Conservation (phyloP, 1,284 basidiomycete species). For the Phellinidium pouzarii region DNA sequence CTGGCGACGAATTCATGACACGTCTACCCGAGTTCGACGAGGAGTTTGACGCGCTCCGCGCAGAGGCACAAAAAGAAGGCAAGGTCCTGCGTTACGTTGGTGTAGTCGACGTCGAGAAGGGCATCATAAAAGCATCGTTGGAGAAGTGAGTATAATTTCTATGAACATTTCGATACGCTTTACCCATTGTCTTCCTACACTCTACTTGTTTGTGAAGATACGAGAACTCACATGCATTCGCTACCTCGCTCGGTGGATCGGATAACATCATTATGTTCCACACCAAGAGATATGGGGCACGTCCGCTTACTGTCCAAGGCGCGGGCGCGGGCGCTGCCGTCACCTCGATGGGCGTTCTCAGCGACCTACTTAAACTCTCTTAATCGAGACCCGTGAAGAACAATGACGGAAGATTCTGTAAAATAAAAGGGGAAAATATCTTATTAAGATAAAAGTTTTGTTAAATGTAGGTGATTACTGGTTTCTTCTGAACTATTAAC, state of each 20-base stretch:
- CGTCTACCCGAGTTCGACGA: slow-evolving; percentile 82
- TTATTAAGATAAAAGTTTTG: too few relatives aligned
- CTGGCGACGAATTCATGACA: slow-evolving; percentile 78
- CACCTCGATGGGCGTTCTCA: slow-evolving; percentile 95
- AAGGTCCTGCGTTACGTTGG: slow-evolving; percentile 92
- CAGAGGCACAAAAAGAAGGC: slow-evolving; percentile 70
- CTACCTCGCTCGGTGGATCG: slow-evolving; percentile 89
- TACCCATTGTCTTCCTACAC: slow-evolving; percentile 8
- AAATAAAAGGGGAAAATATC: too few relatives aligned
- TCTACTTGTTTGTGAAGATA: slow-evolving; percentile 49
- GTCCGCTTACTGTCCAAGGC: slow-evolving; percentile 90
- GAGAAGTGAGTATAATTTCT: slow-evolving; percentile 54
- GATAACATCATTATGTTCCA: slow-evolving; percentile 99
- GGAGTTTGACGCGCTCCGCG: slow-evolving; percentile 71
- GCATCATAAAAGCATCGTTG: slow-evolving; percentile 79
- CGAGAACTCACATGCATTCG: slow-evolving; percentile 85
- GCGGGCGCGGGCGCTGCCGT: slow-evolving; percentile 95
- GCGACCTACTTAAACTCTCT: slow-evolving; percentile 66
- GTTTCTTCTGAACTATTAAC: too few relatives aligned
- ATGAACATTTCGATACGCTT: background rate
- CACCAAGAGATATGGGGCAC: slow-evolving; percentile 79
- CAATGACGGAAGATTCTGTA: too few relatives aligned
- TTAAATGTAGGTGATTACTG: too few relatives aligned
- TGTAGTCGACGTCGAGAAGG: slow-evolving; percentile 77
- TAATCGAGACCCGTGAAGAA: too few relatives aligned